Evolutionary conservation across 192 early-diverging fungal species (phyloP).

Genomic region (Linnemannia exigua): DNA sequence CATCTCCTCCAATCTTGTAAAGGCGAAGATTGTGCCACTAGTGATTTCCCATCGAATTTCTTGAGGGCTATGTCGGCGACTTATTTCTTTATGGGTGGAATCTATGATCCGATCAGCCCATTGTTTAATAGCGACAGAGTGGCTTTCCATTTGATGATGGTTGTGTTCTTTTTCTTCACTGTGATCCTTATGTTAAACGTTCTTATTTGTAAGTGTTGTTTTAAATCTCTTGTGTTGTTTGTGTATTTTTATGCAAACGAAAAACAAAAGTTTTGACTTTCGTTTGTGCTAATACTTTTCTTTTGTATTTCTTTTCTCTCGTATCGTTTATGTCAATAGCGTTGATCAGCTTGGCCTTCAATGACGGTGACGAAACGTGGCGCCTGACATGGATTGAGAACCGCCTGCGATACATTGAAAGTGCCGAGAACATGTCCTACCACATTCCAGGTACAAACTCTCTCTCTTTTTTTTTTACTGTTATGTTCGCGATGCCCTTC

Average conservation of each 20-base stretch:
- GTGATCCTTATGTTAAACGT: slow-evolving; percentile 43
- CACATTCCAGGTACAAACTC: slow-evolving; percentile 29
- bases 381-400: slow-evolving; percentile 26
- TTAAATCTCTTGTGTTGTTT: background rate
- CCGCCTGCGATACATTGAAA: slow-evolving; percentile 24
- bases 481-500: background rate
- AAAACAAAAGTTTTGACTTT: background rate
- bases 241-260: background rate
- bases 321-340: slow-evolving; percentile 8
- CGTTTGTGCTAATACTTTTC: background rate
- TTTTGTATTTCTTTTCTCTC: too few species aligned
- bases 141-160: slow-evolving; percentile 42
- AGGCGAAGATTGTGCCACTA: background rate
- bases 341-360: slow-evolving; percentile 37
- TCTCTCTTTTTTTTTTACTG: background rate
- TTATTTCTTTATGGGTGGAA: slow-evolving; percentile 46
- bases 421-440: slow-evolving; percentile 24
- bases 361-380: slow-evolving; percentile 28
- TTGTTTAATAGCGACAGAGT: background rate
- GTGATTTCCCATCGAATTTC: slow-evolving; percentile 5
- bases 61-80: slow-evolving; percentile 26
- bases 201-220: slow-evolving; percentile 26
- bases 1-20: slow-evolving; percentile 23
- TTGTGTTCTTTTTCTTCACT: slow-evolving; percentile 27
- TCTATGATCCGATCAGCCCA: slow-evolving; percentile 2